Evolutionary conservation across 148 eudicot species (phyloP), one percentile per base, ranked within the genome.

Genomic region (Heliamphora exappendiculata): DNA sequence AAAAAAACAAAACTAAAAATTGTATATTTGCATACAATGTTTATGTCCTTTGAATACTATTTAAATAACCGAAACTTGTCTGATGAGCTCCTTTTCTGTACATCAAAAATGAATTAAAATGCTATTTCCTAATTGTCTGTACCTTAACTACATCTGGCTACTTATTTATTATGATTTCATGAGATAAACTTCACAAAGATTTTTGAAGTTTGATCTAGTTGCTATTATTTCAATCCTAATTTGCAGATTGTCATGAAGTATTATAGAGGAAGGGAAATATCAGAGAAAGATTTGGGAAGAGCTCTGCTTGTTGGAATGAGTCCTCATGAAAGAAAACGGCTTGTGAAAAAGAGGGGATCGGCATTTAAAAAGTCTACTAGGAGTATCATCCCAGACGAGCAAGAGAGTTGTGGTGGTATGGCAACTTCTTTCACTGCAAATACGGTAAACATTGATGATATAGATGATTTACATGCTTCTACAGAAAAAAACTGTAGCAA

Each of bases 271-370:
- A 84, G 96, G 83, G 91, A 88, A 51, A 81, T 95, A 85, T 79
- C 94, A 75, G 77, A 86, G 36, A 85, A 86, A 75, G 98, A 95
- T 73, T 81, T 95, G 75, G 98, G 93, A 87, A 86, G 81, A 69
- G 98, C 98, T 63, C 81, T 93, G 70, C 75, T 87, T 63, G 90
- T 88, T 64, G 99, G 99, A 75, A 93, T 95, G 97, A 91, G 89
- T 78, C 90, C 99, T 79, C 88, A 90, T 41, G 93, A 87, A 83
- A 91, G 88, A 81, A 85, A 91, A 78, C 88, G 89, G 64, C 79
- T 84, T 76, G 85, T 75, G 87, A 96, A 91, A 84, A 93, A 88
- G 82, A 89, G 81, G 86, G 87, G 88, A 16, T 59, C 69, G 33
- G 72, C 86, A 26, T 75, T 64, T 24, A 88, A 88, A 55, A 75